These are phyloP conservation scores for Hippophae rhamnoides DNA, from an alignment of 306 rosid genomes.

Conservation along the genomic window DNA sequence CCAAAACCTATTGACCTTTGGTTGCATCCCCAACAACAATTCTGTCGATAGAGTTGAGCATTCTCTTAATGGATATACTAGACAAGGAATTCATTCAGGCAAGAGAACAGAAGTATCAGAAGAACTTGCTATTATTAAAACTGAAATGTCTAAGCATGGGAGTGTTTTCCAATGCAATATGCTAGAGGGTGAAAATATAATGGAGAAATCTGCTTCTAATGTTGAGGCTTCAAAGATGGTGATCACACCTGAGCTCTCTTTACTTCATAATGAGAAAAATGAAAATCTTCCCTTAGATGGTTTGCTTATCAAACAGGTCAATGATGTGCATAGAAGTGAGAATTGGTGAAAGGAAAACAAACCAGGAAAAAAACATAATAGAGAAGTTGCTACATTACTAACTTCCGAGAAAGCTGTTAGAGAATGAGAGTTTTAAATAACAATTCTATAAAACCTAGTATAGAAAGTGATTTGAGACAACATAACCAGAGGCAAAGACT, in stretches of 20 bases:
- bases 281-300: constrained; percentile 22
- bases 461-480: constrained; percentile 16
- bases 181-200: not conserved
- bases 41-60: constrained; percentile 9
- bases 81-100: constrained; percentile 10
- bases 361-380: constrained; percentile 19
- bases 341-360: constrained; percentile 25
- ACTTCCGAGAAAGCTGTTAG: constrained; percentile 20
- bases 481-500: constrained; percentile 22
- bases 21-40: constrained; percentile 5
- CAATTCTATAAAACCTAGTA: constrained; percentile 11
- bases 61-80: not conserved
- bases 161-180: constrained; percentile 18
- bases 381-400: constrained; percentile 22
- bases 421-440: constrained; percentile 9
- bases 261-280: constrained; percentile 24
- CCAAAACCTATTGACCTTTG: constrained; percentile 7
- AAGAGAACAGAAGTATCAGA: constrained; percentile 28
- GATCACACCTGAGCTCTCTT: constrained; percentile 20
- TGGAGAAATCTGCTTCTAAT: not conserved
- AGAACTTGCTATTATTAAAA: constrained; percentile 14
- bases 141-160: constrained; percentile 15
- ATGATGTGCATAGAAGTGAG: constrained; percentile 16
- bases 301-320: constrained; percentile 23
- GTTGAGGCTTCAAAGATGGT: constrained; percentile 3